Percentiles rank a stretch among this genome's conserved stretches.
Conservation (phyloP, 1,284 basidiomycete genomes). For the Naganishia albida region DNA sequence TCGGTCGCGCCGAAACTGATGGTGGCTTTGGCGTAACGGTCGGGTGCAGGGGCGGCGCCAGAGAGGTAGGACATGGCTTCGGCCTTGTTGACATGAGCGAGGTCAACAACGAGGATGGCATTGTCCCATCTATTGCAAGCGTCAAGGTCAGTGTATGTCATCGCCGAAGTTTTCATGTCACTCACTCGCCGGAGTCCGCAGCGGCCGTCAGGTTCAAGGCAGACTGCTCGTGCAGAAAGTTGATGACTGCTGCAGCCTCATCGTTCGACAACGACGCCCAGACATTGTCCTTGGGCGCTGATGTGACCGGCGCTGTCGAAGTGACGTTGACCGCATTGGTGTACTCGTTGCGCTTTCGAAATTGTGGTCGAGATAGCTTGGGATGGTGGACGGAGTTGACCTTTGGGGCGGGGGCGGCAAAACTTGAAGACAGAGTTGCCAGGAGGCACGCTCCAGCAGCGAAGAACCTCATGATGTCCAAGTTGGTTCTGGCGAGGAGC, state of each 20-base stretch:
- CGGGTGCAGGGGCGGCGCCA: slow-evolving; percentile 36
- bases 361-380: slow-evolving; percentile 6
- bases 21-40: slow-evolving; percentile 41
- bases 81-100: slow-evolving; percentile 43
- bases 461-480: not conserved
- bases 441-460: slow-evolving; percentile 1
- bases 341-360: slow-evolving; percentile 9
- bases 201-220: slow-evolving; percentile 47
- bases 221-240: slow-evolving; percentile 40
- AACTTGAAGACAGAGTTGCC: slow-evolving; percentile 1
- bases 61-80: slow-evolving; percentile 43
- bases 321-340: slow-evolving; percentile 33
- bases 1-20: slow-evolving; percentile 43
- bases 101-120: slow-evolving; percentile 44
- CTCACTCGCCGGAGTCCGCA: slow-evolving; percentile 37
- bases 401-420: slow-evolving; percentile 22
- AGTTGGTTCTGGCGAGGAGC: not conserved
- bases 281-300: slow-evolving; percentile 44
- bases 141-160: not conserved
- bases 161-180: not conserved
- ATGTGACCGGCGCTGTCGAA: slow-evolving; percentile 34
- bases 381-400: slow-evolving; percentile 24
- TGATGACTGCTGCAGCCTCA: slow-evolving; percentile 43
- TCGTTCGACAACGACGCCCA: slow-evolving; percentile 41
- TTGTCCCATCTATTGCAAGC: slow-evolving; percentile 27